Base-by-base conservation (phyloP, 2,329 filamentous ascomycete species). In the Chrysosporium queenslandicum region DNA sequence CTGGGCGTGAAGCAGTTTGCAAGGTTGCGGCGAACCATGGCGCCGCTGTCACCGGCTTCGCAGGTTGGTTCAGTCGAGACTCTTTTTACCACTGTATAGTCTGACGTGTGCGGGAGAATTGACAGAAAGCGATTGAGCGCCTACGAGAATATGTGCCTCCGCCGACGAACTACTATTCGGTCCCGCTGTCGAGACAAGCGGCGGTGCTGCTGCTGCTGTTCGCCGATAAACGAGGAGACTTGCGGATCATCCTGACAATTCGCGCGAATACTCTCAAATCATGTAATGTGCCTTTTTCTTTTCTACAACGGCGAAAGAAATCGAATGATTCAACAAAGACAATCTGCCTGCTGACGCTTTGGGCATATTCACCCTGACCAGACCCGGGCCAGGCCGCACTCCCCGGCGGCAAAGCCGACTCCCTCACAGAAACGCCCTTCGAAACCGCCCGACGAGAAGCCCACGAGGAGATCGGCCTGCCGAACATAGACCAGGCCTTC, bases 401-500 rank as follows among this genome's bases (percentile, higher is more conserved):
- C 50, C 88, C 89, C 0, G 88, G 88, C 49, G 90, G 77, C 49
- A 80, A 79, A 67, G 74, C 79, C 50, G 80, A 82, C 57, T 67
- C 69, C 0, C 61, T 75, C 8, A 55, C 65, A 7, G 81, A 84
- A 64, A 77, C 74, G 1, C 71, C 74, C 70, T 87, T 87, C 68
- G 79, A 90, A 63, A 94, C 90, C 48, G 89, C 91, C 7, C 81
- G 91, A 20, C 81, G 91, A 58, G 91, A 97, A 74, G 90, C 91
- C 0, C 86, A 79, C 66, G 91, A 97, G 67, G 91, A 97, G 67
- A 95, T 97, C 58, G 91, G 91, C 1, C 80, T 97, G 2, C 87
- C 91, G 1, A 64, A 66, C 41, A 76, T 83, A 62, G 76, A 82
- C 59, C 81, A 89, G 63, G 61, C 66, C 53, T 77, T 95, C 27